Base-by-base conservation (phyloP, 1,139 yeast genomes). In the Candida sp. region DNA sequence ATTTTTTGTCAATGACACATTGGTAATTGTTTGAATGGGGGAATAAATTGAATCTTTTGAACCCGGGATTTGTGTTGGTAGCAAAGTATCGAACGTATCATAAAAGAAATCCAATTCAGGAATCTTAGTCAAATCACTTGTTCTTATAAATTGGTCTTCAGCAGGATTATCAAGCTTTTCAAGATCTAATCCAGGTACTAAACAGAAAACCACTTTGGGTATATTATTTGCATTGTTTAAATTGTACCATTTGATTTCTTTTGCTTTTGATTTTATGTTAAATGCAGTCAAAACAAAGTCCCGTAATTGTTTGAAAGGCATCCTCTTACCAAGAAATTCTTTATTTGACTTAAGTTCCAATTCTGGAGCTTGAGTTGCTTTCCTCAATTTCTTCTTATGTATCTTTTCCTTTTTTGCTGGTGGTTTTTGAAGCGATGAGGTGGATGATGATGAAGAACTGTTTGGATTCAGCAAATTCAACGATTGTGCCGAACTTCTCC, bases 161-260 rank as follows among this genome's bases (percentile, higher is more conserved):
- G 36, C 21, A 1, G 46, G 44, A 19, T 60, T 42, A 1, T 73
- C 74, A 51, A 81, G 75, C 43, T 72, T 73, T 3, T 60, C 58
- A 4, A 70, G 61, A n/a, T 75, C 70, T 4, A 89, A 57, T 0
- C 96, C 96, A 0, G 93, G 89, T 3, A 81, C 75, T 44, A 82
- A 66, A 9, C 88, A 65, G n/a, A 81, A 67, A 1, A 87, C 82
- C 3, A 84, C 75, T 43, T 79, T 78, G 22, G 70, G 60, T 5
- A 57, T 48, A 27, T 52, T 48, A 12, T 47, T 45, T 3, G 45
- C 40, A 37, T 49, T 43, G 9, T 45, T 60, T 11, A 81, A 53
- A 21, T 63, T 63, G 21, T 73, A 53, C 75, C 78, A 74, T 25
- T 59, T 60, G 9, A 40, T 27, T 3, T 81, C 75, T 4, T 64